These are phyloP conservation scores for Periconia sp. DNA, from an alignment of 2,329 filamentous ascomycete genomes.

Conservation along the genomic window DNA sequence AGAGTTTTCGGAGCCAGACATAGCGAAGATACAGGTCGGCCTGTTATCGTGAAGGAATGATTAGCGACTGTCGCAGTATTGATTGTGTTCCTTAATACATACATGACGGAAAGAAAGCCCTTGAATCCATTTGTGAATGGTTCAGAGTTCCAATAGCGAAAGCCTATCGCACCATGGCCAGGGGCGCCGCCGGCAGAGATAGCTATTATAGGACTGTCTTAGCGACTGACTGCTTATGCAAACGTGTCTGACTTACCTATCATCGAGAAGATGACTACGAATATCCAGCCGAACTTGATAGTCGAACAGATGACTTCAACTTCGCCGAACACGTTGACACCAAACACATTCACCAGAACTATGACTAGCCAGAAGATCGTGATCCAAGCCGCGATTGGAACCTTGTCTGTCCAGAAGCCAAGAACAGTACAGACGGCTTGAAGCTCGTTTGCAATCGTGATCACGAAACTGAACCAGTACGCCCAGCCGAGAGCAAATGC, in stretches of 20 bases:
- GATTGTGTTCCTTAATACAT: neutral
- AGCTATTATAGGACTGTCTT: constrained; percentile 25
- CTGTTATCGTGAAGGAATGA: too few species aligned
- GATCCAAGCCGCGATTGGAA: constrained; percentile 54
- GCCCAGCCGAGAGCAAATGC: constrained; percentile 57
- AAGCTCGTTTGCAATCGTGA: constrained; percentile 51
- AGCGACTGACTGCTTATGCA: too few species aligned
- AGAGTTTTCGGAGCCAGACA: constrained; percentile 52
- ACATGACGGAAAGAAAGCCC: constrained; percentile 47
- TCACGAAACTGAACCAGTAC: constrained; percentile 54
- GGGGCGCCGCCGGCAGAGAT: constrained; percentile 54
- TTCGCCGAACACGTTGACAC: constrained; percentile 54
- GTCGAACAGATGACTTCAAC: constrained; percentile 53
- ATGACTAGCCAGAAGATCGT: constrained; percentile 53
- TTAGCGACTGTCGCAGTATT: too few species aligned
- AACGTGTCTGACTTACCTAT: constrained; percentile 40
- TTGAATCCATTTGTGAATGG: constrained; percentile 55
- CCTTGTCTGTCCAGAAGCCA: constrained; percentile 51
- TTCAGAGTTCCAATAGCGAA: constrained; percentile 53
- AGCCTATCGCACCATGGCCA: constrained; percentile 47
- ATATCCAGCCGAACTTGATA: constrained; percentile 57
- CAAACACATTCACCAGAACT: constrained; percentile 49
- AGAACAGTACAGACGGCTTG: constrained; percentile 51
- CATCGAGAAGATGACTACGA: constrained; percentile 55
- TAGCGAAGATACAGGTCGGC: constrained; percentile 46